phyloP scores from a whole-genome alignment of 495 filamentous ascomycete genomes.

The Lophiotrema nucula region DNA sequence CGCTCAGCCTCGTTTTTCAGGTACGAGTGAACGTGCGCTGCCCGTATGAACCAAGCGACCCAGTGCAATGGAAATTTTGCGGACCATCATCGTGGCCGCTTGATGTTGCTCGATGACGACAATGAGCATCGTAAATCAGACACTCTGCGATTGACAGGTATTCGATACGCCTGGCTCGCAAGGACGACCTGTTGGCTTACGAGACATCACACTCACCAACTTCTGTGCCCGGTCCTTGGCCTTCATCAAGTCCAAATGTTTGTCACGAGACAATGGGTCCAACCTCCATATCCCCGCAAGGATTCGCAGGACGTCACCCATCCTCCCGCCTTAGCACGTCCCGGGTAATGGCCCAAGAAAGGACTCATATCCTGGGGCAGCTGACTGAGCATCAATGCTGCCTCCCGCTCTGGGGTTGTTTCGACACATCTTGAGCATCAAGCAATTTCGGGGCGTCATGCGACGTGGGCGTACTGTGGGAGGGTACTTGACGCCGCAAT shows the following conservation, averaged over 20 bases:
- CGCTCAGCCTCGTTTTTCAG: slow-evolving; percentile 1
- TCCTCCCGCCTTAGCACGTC: not conserved
- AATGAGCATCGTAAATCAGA: not conserved
- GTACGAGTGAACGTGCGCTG: not conserved
- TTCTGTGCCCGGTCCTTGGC: too few relatives aligned
- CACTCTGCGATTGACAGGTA: too few relatives aligned
- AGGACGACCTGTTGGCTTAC: too few relatives aligned
- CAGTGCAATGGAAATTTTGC: too few relatives aligned
- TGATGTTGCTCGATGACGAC: not conserved
- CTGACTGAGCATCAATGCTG: slow-evolving; percentile 3
- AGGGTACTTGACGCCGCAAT: not conserved
- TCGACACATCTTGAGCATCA: not conserved
- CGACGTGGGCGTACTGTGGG: not conserved
- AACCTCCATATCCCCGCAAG: not conserved
- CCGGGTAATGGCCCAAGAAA: not conserved
- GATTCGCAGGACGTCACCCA: not conserved
- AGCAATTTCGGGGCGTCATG: not conserved
- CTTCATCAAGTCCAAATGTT: too few relatives aligned
- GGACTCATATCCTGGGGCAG: not conserved
- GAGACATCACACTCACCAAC: too few relatives aligned
- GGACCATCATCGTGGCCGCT: too few relatives aligned
- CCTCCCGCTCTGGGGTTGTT: not conserved
- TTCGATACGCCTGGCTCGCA: too few relatives aligned
- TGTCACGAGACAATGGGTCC: not conserved
- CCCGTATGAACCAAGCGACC: too few relatives aligned